phyloP scores from a whole-genome alignment of 2,329 filamentous ascomycete species.

The Beauveria varroae region DNA sequence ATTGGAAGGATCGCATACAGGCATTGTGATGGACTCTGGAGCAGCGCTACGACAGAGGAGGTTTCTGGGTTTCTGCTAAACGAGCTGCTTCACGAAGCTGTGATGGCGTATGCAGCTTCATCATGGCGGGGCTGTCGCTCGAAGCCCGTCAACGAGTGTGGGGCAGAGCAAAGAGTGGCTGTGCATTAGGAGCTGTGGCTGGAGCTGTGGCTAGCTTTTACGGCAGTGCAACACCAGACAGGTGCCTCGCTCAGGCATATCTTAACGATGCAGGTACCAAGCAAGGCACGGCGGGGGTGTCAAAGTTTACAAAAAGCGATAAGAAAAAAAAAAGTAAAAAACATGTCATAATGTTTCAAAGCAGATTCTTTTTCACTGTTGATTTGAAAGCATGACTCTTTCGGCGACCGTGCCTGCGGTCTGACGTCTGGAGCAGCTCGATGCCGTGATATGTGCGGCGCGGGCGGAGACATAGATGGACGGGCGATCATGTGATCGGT shows the following conservation, averaged over 20 bases:
- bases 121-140: constrained; percentile 5
- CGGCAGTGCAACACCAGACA: not conserved
- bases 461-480: not conserved
- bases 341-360: not conserved
- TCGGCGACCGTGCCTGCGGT: not conserved
- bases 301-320: not conserved
- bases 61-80: not conserved
- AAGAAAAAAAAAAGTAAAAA: not conserved
- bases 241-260: not conserved
- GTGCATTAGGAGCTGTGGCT: not conserved
- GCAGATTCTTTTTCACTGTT: not conserved
- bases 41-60: constrained; percentile 1
- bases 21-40: constrained; percentile 15
- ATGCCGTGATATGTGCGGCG: not conserved
- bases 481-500: constrained; percentile 11
- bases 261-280: not conserved
- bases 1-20: constrained; percentile 12
- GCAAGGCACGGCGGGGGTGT: no score
- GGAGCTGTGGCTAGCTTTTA: not conserved
- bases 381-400: not conserved
- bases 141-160: constrained; percentile 6
- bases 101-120: constrained; percentile 11
- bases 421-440: not conserved
- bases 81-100: not conserved
- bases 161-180: not conserved